Conservation (phyloP, 2,329 filamentous ascomycete species). For the Trichoderma polysporum region DNA sequence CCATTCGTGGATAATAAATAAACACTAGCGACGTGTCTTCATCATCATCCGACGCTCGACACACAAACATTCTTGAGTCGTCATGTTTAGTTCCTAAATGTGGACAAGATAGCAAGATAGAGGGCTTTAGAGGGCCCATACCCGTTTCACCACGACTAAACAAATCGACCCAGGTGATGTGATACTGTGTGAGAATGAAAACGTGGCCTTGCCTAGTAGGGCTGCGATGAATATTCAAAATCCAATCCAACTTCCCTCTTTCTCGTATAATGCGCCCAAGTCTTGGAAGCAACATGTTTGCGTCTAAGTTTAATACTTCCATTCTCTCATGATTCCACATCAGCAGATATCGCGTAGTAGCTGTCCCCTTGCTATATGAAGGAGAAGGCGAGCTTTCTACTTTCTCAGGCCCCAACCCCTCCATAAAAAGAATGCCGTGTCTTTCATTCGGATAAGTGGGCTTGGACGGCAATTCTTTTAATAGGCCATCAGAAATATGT, state of each 20-base stretch:
- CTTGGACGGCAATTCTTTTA: slow-evolving; percentile 34
- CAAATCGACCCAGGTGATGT: slow-evolving; percentile 51
- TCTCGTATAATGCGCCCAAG: slow-evolving; percentile 30
- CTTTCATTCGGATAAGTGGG: slow-evolving; percentile 35
- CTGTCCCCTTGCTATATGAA: slow-evolving; percentile 10
- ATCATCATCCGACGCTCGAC: slow-evolving; percentile 27
- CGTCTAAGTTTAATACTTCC: slow-evolving; percentile 39
- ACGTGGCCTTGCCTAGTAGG: slow-evolving; percentile 48
- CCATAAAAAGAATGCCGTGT: slow-evolving; percentile 47
- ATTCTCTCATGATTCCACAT: slow-evolving; percentile 40
- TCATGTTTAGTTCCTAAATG: slow-evolving; percentile 31
- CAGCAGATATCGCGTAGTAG: slow-evolving; percentile 30
- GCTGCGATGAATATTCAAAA: slow-evolving; percentile 57
- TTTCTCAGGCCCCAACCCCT: slow-evolving; percentile 28
- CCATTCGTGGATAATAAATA: slow-evolving; percentile 33
- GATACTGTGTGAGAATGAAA: slow-evolving; percentile 58
- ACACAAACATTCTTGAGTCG: slow-evolving; percentile 33
- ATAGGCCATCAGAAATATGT: slow-evolving; percentile 43
- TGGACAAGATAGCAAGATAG: slow-evolving; percentile 32
- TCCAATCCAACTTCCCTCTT: slow-evolving; percentile 36
- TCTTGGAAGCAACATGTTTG: slow-evolving; percentile 31
- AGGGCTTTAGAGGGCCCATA: slow-evolving; percentile 23
- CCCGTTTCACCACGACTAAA: slow-evolving; percentile 23
- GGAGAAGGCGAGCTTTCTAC: slow-evolving; percentile 25
- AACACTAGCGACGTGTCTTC: slow-evolving; percentile 33